These are phyloP conservation scores for Neurospora hispaniola DNA, from an alignment of 495 filamentous ascomycete species.

Conservation along the genomic window DNA sequence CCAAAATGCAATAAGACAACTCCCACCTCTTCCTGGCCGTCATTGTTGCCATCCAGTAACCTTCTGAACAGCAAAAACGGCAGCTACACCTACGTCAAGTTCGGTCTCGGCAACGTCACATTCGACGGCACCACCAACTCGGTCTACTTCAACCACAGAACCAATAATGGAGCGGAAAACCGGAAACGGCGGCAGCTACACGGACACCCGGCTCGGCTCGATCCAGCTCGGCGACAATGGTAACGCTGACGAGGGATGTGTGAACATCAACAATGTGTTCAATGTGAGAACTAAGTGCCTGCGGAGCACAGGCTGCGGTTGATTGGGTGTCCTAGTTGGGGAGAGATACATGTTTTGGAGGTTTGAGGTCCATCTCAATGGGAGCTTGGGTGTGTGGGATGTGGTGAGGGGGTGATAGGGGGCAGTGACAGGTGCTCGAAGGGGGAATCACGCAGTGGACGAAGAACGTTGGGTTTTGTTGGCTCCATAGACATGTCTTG, in stretches of 20 bases:
- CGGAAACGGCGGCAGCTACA: neutral
- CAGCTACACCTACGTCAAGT: neutral
- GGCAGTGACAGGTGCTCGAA: no score
- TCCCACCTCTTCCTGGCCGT: no score
- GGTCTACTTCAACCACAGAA: neutral
- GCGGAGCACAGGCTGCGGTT: neutral
- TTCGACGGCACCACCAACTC: neutral
- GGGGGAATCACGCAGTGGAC: no score
- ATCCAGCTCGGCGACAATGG: neutral
- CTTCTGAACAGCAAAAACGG: neutral
- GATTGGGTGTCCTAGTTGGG: neutral
- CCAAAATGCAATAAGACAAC: no score
- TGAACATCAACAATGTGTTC: neutral
- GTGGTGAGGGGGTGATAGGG: no score
- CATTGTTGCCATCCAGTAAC: neutral
- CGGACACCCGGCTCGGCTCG: neutral
- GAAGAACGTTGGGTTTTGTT: no score
- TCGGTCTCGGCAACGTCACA: neutral
- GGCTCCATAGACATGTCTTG: no score
- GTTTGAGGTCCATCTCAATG: neutral
- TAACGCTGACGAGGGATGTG: neutral
- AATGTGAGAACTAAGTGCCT: neutral
- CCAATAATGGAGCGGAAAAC: neutral
- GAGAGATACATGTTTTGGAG: neutral
- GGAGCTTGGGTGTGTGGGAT: neutral